Evolutionary conservation across 2,329 filamentous ascomycete genomes (phyloP), one percentile per base, ranked within the genome.

Genomic region (Aspergillus texensis): DNA sequence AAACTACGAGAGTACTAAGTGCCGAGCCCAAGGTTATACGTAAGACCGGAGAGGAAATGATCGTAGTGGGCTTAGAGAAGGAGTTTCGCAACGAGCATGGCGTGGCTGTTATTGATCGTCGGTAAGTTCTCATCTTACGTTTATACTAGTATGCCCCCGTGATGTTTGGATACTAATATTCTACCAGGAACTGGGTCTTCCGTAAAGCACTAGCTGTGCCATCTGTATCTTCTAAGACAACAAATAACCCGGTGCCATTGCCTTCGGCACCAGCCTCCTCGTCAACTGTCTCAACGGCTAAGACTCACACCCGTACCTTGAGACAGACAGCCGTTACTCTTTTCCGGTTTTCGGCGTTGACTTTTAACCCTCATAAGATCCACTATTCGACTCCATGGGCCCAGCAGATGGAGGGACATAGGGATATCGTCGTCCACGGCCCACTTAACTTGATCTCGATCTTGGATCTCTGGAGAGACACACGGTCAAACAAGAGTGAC

Each of bases 1-100:
- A 90, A 75, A 82, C 76, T 28, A 90, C 88, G 2, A 81, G 74
- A 59, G 77, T 90, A 12, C 58, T 88, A 3, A 83, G 79, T 30
- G 86, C 86, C 0, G 79, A 78, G 55, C 74, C 84, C 0, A 90
- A 90, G 74, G 80, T 77, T 64, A 85, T 86, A 30, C 78, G 78
- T 12, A 81, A 81, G 34, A 84, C 81, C 0, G 87, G 82, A 0
- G 82, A 84, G 36, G 85, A 86, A 65, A 90, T 90, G 88, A 80
- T 90, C 0, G 81, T 90, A 1, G 88, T 90, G 0, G 82, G 87
- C 1, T 85, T 91, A 0, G 83, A 88, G 74, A 90, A 90, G 76
- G 81, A 83, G 63, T 85, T 88, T 61, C 79, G 81, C 70, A 84
- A 83, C 43, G 79, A 81, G 6, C 68, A 79, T 24, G 87, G 86